phyloP scores from a whole-genome alignment of 129 eudicot species.

The Saposhnikovia divaricata region DNA sequence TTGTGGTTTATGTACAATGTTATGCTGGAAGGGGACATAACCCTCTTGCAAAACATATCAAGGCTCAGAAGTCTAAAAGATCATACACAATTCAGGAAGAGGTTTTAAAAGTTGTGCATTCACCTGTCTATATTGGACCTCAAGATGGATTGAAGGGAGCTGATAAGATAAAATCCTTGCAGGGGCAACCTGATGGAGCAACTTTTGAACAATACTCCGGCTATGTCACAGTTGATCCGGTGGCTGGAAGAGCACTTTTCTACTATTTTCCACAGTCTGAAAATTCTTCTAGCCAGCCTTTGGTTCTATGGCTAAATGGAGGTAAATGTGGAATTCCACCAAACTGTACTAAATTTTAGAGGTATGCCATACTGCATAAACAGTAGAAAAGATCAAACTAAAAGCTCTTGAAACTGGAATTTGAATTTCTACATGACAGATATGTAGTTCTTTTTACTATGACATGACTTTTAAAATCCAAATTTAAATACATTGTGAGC shows the following conservation, averaged over 20 bases:
- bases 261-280: constrained; percentile 20
- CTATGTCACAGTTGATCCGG: constrained; percentile 20
- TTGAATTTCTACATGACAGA: too few species aligned
- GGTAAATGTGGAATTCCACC: constrained; percentile 1
- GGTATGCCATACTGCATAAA: neutral
- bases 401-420: neutral
- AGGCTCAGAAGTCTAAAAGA: constrained; percentile 11
- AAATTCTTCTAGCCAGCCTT: constrained; percentile 11
- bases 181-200: constrained; percentile 22
- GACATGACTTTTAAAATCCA: too few species aligned
- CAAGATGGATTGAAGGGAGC: constrained; percentile 20
- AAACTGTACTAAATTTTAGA: neutral
- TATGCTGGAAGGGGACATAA: constrained; percentile 10
- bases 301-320: constrained; percentile 29
- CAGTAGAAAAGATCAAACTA: too few species aligned
- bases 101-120: neutral
- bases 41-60: constrained; percentile 12
- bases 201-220: constrained; percentile 23
- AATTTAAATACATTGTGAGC: too few species aligned
- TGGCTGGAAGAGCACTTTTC: constrained; percentile 15
- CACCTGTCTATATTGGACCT: neutral
- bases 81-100: neutral
- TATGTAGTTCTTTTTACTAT: too few species aligned
- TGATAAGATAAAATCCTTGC: constrained; percentile 14
- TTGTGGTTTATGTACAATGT: constrained; percentile 15